A percentile compares a stretch with the other conserved stretches of the same genome.
Evolutionary conservation across 768 basidiomycete species (phyloP).

Genomic region (Pisolithus marmoratus): DNA sequence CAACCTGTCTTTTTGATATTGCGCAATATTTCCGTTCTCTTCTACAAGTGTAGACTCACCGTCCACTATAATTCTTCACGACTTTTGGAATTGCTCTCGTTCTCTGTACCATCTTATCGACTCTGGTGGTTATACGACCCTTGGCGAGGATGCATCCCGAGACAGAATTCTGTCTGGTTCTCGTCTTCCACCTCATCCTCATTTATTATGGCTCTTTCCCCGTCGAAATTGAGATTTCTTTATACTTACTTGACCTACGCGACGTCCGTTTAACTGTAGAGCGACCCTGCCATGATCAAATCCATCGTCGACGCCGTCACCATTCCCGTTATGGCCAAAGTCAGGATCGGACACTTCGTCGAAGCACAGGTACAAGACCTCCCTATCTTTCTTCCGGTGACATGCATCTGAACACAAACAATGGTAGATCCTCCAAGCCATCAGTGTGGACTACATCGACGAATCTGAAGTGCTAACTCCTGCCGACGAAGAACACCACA

Average conservation of each 20-base stretch:
- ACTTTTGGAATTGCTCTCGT: too few species aligned
- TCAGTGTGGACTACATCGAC: conserved; percentile 96
- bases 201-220: too few species aligned
- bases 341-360: conserved; percentile 95
- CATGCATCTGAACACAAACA: background rate
- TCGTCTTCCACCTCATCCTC: too few species aligned
- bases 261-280: conserved; percentile 36
- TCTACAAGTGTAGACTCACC: too few species aligned
- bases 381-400: background rate
- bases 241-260: too few species aligned
- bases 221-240: background rate
- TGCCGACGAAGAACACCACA: conserved; percentile 93
- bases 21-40: background rate
- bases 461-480: conserved; percentile 94
- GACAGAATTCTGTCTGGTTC: too few species aligned
- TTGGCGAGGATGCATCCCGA: too few species aligned
- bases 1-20: background rate
- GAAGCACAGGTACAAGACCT: conserved; percentile 72
- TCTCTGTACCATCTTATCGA: too few species aligned
- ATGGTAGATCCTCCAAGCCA: conserved; percentile 81
- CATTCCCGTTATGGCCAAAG: conserved; percentile 96
- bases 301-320: conserved; percentile 92
- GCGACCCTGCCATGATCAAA: conserved; percentile 96
- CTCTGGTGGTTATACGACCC: too few species aligned
- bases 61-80: too few species aligned